A percentile compares a stretch with the other conserved stretches of the same genome.
Conservation (phyloP, 202 grass and related monocot genomes). For the Alloteropsis angusta region DNA sequence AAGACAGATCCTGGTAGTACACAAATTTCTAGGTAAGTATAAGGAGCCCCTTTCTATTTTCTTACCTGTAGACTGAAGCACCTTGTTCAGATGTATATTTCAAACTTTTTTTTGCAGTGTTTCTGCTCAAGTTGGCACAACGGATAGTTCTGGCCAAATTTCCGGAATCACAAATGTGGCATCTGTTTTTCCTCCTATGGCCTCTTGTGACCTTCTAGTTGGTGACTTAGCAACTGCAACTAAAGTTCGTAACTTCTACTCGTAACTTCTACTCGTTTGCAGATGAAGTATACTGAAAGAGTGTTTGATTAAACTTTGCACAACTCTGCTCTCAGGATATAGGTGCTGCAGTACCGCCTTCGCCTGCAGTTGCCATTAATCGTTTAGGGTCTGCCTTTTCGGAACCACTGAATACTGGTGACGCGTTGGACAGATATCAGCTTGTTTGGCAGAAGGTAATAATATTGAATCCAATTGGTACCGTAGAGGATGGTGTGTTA, state of each 20-base stretch:
- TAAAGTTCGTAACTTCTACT: conserved; percentile 28
- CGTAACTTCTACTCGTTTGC: conserved; percentile 3
- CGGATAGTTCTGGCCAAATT: conserved; percentile 41
- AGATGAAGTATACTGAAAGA: neutral
- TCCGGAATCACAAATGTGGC: conserved; percentile 38
- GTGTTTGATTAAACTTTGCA: conserved; percentile 29
- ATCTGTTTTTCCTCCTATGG: conserved; percentile 45
- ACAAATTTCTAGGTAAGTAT: conserved; percentile 45
- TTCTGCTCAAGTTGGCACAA: conserved; percentile 35
- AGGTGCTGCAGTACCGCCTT: conserved; percentile 35
- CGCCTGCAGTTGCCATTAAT: conserved; percentile 44
- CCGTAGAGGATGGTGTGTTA: neutral
- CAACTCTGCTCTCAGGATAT: conserved; percentile 48
- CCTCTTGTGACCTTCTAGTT: conserved; percentile 47
- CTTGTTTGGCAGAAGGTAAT: conserved; percentile 84
- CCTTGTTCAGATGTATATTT: conserved; percentile 15
- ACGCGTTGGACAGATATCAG: conserved; percentile 73
- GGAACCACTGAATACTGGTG: conserved; percentile 66
- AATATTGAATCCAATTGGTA: neutral
- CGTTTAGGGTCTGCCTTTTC: conserved; percentile 57
- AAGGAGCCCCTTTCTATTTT: neutral
- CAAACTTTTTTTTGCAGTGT: conserved; percentile 27
- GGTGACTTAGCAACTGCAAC: conserved; percentile 25
- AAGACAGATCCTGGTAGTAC: conserved; percentile 39
- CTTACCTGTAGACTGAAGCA: conserved; percentile 11